Evolutionary conservation across 2,329 filamentous ascomycete species (phyloP).

Genomic region (Zymoseptoria crescenta): DNA sequence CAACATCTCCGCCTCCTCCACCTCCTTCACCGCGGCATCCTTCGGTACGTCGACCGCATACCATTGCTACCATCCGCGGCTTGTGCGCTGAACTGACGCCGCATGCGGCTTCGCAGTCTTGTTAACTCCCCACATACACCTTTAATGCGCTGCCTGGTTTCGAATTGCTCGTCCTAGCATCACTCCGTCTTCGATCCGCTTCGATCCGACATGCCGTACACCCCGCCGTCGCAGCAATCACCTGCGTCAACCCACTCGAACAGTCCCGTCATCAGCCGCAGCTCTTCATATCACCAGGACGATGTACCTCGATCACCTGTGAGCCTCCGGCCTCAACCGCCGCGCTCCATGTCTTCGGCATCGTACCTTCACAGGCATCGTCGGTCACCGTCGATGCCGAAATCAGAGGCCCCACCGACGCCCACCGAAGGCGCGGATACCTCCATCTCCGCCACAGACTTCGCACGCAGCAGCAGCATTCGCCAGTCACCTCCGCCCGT

Average conservation of each 20-base stretch:
- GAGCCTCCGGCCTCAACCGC: slow-evolving; percentile 40
- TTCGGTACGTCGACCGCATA: slow-evolving; percentile 23
- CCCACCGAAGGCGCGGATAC: slow-evolving; percentile 21
- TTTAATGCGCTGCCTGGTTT: slow-evolving; percentile 38
- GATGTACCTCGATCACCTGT: slow-evolving; percentile 29
- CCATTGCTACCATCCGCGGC: background rate
- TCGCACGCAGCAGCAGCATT: slow-evolving; percentile 51
- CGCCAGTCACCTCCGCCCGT: slow-evolving; percentile 79
- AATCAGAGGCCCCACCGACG: slow-evolving; percentile 21
- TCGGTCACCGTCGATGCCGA: slow-evolving; percentile 46
- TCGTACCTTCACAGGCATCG: slow-evolving; percentile 56
- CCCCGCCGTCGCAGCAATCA: slow-evolving; percentile 63
- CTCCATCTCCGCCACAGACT: slow-evolving; percentile 17
- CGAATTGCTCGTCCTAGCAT: slow-evolving; percentile 22
- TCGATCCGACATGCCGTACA: slow-evolving; percentile 68
- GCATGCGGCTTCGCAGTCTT: slow-evolving; percentile 8
- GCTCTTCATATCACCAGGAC: slow-evolving; percentile 43
- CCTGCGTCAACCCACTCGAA: slow-evolving; percentile 49
- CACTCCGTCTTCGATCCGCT: slow-evolving; percentile 21
- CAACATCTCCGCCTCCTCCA: slow-evolving; percentile 12
- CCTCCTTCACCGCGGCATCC: slow-evolving; percentile 16
- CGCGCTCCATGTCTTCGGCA: slow-evolving; percentile 51
- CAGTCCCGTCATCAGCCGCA: slow-evolving; percentile 44
- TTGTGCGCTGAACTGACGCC: background rate
- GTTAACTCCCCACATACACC: slow-evolving; percentile 23